Base-by-base conservation (phyloP, 208 protist genomes). In the Naegleria fowleri region DNA sequence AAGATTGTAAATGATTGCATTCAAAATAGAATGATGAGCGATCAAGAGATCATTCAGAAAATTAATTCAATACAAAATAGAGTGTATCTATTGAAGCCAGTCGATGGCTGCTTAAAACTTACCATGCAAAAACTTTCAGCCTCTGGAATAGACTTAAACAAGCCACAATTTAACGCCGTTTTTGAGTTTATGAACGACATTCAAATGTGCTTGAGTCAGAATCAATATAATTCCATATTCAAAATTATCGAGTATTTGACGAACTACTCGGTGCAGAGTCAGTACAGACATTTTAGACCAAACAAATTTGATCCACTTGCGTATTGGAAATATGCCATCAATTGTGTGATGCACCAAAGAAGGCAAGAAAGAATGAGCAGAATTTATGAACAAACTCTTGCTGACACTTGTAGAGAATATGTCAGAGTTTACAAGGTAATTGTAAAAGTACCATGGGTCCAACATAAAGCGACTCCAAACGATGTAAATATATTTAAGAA, bases 101-200 rank as follows among this genome's bases (percentile, higher is more conserved):
- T 89, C 5, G 51, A 41, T 11, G 86, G 25, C 5, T 41, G 0
- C 13, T 19, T 89, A 11, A 33, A 40, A 41, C n/a, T 89, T 38
- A 58, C 41, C 13, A 67, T 89, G 48, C 86, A 89, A 89, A 89
- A 89, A 25, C 11, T 89, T 13, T 79, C 67, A 0, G 48, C 48
- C 5, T 29, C 5, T 5, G 19, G 16, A 4, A 67, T 67, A 41
- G 86, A 89, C 67, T 67, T 89, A 4, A 67, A 4, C 15, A 89
- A 67, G 59, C 86, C 86, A 41, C 48, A 75, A 41, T 89, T 89
- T 89, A 41, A 89, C 41, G 43, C 48, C 5, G n/a, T 67, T 33
- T 40, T 89, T 67, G 25, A 79, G 6, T 39, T 89, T 67, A n/a
- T 89, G 22, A 4, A 55, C 29, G 29, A 89, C 59, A 41, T 89